phyloP scores from a whole-genome alignment of 2,329 filamentous ascomycete genomes.

The Xylaria sp. region DNA sequence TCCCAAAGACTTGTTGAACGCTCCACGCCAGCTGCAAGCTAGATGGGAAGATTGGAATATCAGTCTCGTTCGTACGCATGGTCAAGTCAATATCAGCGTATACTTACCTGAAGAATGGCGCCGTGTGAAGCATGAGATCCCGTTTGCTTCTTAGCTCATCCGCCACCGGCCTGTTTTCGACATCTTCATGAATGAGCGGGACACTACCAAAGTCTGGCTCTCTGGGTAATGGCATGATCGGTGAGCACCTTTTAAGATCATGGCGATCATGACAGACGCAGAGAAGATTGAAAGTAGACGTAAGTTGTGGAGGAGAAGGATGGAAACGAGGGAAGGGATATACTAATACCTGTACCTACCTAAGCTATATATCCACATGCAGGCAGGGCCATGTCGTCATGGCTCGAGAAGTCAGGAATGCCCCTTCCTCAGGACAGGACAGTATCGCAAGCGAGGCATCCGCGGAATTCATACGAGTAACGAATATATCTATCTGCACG shows the following conservation, averaged over 20 bases:
- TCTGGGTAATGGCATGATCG: not conserved
- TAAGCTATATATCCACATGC: no score
- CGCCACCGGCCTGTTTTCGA: not conserved
- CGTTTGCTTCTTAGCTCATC: conserved; percentile 1
- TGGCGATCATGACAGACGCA: no score
- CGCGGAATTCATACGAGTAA: no score
- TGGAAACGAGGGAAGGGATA: no score
- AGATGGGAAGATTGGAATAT: not conserved
- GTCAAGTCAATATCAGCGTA: not conserved
- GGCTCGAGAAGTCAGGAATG: no score
- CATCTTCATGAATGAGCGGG: not conserved
- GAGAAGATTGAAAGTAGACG: no score
- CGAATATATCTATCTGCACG: no score
- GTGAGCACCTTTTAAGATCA: not conserved
- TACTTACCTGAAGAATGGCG: conserved; percentile 3
- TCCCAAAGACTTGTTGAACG: conserved; percentile 5
- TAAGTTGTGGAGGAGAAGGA: no score
- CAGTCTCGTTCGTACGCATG: not conserved
- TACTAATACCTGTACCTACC: no score
- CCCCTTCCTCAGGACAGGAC: no score
- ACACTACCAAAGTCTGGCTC: not conserved
- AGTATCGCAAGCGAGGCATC: no score
- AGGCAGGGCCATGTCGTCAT: no score
- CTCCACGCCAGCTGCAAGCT: conserved; percentile 3
- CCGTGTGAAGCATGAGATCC: not conserved